Percentiles rank a stretch among this genome's conserved stretches.
Conservation (phyloP, 495 filamentous ascomycete species). For the Cercophora newfieldiana region DNA sequence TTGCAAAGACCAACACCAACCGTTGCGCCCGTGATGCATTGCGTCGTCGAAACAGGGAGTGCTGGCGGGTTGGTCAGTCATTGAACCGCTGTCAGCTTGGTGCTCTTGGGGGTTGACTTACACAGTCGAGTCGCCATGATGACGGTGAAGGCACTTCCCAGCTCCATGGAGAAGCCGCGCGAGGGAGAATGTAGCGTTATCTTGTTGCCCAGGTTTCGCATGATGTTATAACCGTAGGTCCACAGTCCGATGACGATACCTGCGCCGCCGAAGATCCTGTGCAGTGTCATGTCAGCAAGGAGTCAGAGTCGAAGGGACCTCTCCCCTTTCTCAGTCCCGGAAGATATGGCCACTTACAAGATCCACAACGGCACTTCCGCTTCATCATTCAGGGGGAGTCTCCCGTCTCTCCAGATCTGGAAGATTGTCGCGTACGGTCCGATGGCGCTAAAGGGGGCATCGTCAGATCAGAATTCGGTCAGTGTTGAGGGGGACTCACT, state of each 20-base stretch:
- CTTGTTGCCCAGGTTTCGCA: slow-evolving; percentile 62
- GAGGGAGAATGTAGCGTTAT: slow-evolving; percentile 66
- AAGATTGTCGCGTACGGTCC: slow-evolving; percentile 73
- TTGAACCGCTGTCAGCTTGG: not conserved
- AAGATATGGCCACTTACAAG: slow-evolving; percentile 29
- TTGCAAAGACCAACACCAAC: slow-evolving; percentile 65
- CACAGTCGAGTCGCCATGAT: slow-evolving; percentile 58
- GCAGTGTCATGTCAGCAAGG: not conserved
- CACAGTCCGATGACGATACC: slow-evolving; percentile 61
- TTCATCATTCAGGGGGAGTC: slow-evolving; percentile 49
- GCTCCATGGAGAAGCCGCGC: slow-evolving; percentile 63
- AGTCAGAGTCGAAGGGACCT: not conserved
- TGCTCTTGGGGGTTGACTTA: slow-evolving; percentile 9
- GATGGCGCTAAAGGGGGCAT: slow-evolving; percentile 47
- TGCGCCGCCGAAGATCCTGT: slow-evolving; percentile 51
- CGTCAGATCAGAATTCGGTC: not conserved
- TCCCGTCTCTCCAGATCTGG: slow-evolving; percentile 57
- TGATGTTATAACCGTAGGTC: slow-evolving; percentile 68
- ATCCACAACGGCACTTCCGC: slow-evolving; percentile 61
- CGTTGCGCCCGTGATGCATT: slow-evolving; percentile 62
- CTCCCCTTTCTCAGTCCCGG: too few species aligned
- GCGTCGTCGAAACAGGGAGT: slow-evolving; percentile 60
- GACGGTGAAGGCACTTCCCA: slow-evolving; percentile 65
- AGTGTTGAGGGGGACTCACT: slow-evolving; percentile 33
- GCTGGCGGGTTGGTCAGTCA: slow-evolving; percentile 17